Evolutionary conservation across 1,284 basidiomycete species (phyloP), one percentile per base, ranked within the genome.

Genomic region (Malassezia yamatoensis): DNA sequence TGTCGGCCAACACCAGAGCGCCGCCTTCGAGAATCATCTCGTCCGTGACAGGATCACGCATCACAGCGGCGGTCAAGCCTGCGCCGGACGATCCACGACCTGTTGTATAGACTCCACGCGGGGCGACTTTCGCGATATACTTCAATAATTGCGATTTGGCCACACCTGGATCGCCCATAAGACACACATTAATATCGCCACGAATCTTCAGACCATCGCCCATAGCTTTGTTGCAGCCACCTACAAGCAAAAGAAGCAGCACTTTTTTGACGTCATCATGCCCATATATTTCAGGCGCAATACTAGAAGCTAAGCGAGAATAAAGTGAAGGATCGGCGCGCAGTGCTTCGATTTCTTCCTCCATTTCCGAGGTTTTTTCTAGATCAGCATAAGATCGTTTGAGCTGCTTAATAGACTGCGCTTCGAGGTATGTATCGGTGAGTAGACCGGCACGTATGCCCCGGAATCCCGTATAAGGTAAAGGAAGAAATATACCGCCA

Each of bases 21-120:
- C 94, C 94, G 11, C 94, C 94, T 85, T 99, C 94, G 38, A 98
- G 80, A 21, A 98, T 93, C 88, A 99, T 96, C 78, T 99, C 94
- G 75, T 98, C 94, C 3, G 94, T 98, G 10, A 98, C 94, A 1
- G 94, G 94, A 74, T 99, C 94, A 47, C 93, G 83, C 90, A 98
- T 94, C 48, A 99, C 94, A 5, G 94, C 94, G 5, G 94, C 94
- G 0, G 94, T 98, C 49, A 99, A 80, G 83, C 94, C 94, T 46
- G 98, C 94, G 29, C 94, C 94, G 1, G 90, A 94, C 8, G 90
- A 96, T 66, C 94, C 94, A 72, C 93, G 88, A 61, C 94, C 94
- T 3, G 94, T 98, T 3, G 94, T 98, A 74, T 99, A 99, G 32
- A 99, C 86, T 11, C 94, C 94, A 62, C 94, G 82, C 12, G 94